Conservation (phyloP, 805 yeast species). For the Myxozyma geophila region DNA sequence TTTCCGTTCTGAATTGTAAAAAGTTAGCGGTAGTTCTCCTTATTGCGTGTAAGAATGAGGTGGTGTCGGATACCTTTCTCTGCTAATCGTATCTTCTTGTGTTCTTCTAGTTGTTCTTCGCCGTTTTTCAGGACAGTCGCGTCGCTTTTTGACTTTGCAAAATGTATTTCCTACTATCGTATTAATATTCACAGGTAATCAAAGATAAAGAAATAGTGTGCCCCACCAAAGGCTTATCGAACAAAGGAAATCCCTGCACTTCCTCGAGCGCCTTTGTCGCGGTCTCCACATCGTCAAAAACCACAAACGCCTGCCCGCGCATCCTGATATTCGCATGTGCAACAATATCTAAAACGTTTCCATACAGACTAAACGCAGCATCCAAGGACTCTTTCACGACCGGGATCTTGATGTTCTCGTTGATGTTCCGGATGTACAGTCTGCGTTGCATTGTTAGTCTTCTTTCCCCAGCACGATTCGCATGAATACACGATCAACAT, state of each 20-base stretch:
- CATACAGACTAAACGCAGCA: constrained; percentile 52
- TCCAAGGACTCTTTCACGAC: constrained; percentile 54
- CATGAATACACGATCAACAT: neutral
- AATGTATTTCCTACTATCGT: constrained; percentile 43
- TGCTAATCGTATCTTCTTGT: constrained; percentile 32
- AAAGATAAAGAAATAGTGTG: neutral
- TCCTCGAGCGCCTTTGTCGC: constrained; percentile 55
- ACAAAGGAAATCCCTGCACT: constrained; percentile 45
- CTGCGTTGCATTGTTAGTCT: constrained; percentile 18
- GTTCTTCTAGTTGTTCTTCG: constrained; percentile 39
- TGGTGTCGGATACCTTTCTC: constrained; percentile 30
- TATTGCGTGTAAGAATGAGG: neutral
- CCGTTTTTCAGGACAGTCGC: constrained; percentile 37
- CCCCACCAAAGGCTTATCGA: constrained; percentile 53
- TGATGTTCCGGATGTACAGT: constrained; percentile 71
- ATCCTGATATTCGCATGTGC: constrained; percentile 65
- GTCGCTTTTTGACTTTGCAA: constrained; percentile 56
- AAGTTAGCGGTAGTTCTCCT: neutral
- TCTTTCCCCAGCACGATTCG: neutral
- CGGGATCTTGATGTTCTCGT: constrained; percentile 65
- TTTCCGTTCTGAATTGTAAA: constrained; percentile 15
- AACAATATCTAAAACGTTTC: constrained; percentile 55
- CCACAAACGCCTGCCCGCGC: constrained; percentile 84
- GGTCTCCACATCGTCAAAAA: constrained; percentile 51
- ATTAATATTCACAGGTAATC: neutral